Evolutionary conservation across 352 stramenopile species (phyloP), one percentile per base, ranked within the genome.

Genomic region (Phytophthora uliginosa): DNA sequence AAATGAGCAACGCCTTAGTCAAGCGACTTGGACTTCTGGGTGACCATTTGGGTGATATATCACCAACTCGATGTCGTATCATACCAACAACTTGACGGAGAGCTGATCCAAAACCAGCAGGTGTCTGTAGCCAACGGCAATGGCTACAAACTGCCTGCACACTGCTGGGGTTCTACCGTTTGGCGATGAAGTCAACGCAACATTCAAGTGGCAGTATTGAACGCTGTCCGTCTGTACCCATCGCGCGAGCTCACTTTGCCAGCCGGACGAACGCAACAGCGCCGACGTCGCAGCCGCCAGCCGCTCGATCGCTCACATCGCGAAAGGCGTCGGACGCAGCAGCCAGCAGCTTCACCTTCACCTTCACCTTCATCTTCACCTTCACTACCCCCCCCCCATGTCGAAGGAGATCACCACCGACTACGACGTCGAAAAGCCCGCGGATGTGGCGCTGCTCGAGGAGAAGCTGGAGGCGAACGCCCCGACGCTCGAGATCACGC

Each of bases 401-500:
- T 36, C 63, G 7, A 64, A 71, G 33, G 47, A 59, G 33, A 13
- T 18, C 6, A 31, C 33, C 33, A 36, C 9, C 7, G 66, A 69
- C 5, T 31, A 31, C 38, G 38, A 47, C 38, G 38, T 47, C 15
- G 38, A 47, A 47, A 77, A 77, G 20, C 54, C 47, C 18, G 26
- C 33, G 4, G 70, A 77, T 36, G 52, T 73, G n/a, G 64, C 64
- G 12, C 24, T 74, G 33, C 31, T 71, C 22, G 71, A 71, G 22
- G 59, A 71, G 51, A 73, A 69, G 36, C 18, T 73, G 48, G 63
- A 69, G 10, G 22, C 31, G 33, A 64, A 31, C 28, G 48, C 60
- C 6, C 67, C 79, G 0, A 36, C 61, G 45, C 70, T 86, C 40
- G 31, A 73, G 18, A 71, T 87, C 59, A 58, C 59, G 7, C 60